Base-by-base conservation (phyloP, 192 early-diverging fungal species). In the Umbelopsis sp. region DNA sequence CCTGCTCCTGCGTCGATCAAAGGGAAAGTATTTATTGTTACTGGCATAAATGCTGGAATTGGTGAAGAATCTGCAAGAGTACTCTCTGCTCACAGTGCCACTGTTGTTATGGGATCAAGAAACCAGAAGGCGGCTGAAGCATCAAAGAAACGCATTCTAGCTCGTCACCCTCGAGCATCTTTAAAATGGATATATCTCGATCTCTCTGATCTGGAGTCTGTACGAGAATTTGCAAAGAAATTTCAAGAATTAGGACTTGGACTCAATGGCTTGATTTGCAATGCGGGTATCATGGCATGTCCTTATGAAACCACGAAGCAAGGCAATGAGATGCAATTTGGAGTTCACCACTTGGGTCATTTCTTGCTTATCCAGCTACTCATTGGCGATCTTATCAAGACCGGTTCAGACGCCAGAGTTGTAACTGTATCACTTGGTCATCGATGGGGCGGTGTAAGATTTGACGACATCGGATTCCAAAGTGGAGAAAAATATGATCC, bases 301-400 rank as follows among this genome's bases (percentile, higher is more conserved):
- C 83, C 83, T 41, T 85, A 83, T 32, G 79, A 79, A 21, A 83
- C 74, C 17, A 86, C 86, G 10, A 75, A 77, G 9, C 83, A 88
- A 32, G 86, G 86, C 11, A 53, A 85, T 11, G 86, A 88, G 67
- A 72, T 77, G 26, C 84, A 86, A 78, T 88, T 85, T 77, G 86
- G 86, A 7, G 84, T 80, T 20, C 86, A 88, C 71, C 84, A 78
- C 45, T 72, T 88, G 0, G 85, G 83, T 16, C 86, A 88, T 71
- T 86, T 83, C 16, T 68, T 84, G 68, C 76, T 88, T n/a, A 80
- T 81, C 22, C 70, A 72, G 67, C 51, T 70, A 8, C 74, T 86
- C 14, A 44, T 86, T 10, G 70, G 54, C 0, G 16, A 51, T 34
- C 75, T 78, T 47, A 69, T 76, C 43, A 45, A 51, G 9, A 75